These are phyloP conservation scores for Agaricus subrufescens DNA, from an alignment of 768 basidiomycete species.

Conservation along the genomic window DNA sequence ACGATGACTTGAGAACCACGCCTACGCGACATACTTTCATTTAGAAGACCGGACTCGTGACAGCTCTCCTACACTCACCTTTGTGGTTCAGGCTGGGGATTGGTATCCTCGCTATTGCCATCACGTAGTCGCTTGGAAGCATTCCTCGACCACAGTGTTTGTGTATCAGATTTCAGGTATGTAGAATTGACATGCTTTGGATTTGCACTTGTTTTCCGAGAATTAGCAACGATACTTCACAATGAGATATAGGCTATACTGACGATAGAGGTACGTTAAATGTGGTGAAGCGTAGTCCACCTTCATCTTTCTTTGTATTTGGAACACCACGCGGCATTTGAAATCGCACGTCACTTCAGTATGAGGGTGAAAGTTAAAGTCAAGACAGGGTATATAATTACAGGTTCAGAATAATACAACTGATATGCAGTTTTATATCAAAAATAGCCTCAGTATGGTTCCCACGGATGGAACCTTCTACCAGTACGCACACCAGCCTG, in stretches of 20 bases:
- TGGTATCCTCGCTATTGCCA: constrained; percentile 6
- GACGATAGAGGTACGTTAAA: constrained; percentile 80
- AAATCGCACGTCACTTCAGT: not conserved
- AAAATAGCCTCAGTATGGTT: constrained; percentile 5
- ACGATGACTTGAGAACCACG: constrained; percentile 78
- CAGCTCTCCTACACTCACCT: not conserved
- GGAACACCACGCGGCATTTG: constrained; percentile 77
- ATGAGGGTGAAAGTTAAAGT: not conserved
- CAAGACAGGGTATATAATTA: constrained; percentile 10
- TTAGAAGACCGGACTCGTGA: not conserved
- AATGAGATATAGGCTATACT: constrained; percentile 14
- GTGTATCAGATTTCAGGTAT: constrained; percentile 74
- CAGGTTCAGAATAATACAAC: constrained; percentile 6
- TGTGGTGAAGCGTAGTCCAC: constrained; percentile 73
- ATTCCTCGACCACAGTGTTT: constrained; percentile 73
- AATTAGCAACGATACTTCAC: constrained; percentile 4
- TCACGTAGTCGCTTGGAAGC: constrained; percentile 11
- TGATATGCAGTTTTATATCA: not conserved
- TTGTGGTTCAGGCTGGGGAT: constrained; percentile 3
- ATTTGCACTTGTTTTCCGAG: constrained; percentile 46
- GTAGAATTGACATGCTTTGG: constrained; percentile 76
- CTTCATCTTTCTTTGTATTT: constrained; percentile 61
- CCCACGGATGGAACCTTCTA: constrained; percentile 20
- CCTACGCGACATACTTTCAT: constrained; percentile 23
- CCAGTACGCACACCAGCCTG: constrained; percentile 93